These are phyloP conservation scores for Starmera dryadoides DNA, from an alignment of 805 yeast species.

Conservation along the genomic window DNA sequence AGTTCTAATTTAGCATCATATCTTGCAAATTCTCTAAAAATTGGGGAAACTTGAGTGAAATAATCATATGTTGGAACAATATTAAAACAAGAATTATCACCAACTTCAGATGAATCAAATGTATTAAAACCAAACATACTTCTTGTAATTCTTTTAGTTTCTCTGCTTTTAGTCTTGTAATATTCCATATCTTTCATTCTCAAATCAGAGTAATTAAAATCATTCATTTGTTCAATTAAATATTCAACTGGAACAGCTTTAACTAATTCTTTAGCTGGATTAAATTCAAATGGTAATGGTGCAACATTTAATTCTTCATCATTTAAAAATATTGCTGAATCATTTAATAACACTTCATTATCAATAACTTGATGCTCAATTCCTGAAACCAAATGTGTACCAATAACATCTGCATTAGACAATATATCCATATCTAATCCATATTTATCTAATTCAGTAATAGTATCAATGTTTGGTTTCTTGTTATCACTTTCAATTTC, in stretches of 20 bases:
- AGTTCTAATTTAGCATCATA: conserved; percentile 4
- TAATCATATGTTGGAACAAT: conserved; percentile 4
- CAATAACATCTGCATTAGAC: conserved; percentile 10
- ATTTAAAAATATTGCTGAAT: conserved; percentile 21
- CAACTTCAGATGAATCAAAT: conserved; percentile 1
- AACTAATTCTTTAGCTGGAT: conserved; percentile 19
- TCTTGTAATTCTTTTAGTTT: conserved; percentile 11
- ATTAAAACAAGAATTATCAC: conserved; percentile 10
- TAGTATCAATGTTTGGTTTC: neutral
- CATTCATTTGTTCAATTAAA: no score
- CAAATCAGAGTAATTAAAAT: neutral
- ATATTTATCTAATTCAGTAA: neutral
- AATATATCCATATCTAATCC: conserved; percentile 2
- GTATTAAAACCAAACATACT: conserved; percentile 2
- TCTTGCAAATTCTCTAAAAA: conserved; percentile 16
- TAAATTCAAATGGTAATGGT: conserved; percentile 32
- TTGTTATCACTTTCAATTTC: neutral
- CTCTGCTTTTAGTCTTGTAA: conserved; percentile 7
- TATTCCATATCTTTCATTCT: conserved; percentile 9
- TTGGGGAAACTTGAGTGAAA: conserved; percentile 16
- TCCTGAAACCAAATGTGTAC: conserved; percentile 5
- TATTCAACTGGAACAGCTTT: conserved; percentile 8
- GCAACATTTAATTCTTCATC: conserved; percentile 23
- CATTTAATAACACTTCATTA: conserved; percentile 29
- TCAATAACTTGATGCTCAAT: conserved; percentile 8